A percentile compares a stretch with the other conserved stretches of the same genome.
These are phyloP conservation scores for Wickerhamiella domercqiae DNA, from an alignment of 805 yeast genomes.

Conservation along the genomic window DNA sequence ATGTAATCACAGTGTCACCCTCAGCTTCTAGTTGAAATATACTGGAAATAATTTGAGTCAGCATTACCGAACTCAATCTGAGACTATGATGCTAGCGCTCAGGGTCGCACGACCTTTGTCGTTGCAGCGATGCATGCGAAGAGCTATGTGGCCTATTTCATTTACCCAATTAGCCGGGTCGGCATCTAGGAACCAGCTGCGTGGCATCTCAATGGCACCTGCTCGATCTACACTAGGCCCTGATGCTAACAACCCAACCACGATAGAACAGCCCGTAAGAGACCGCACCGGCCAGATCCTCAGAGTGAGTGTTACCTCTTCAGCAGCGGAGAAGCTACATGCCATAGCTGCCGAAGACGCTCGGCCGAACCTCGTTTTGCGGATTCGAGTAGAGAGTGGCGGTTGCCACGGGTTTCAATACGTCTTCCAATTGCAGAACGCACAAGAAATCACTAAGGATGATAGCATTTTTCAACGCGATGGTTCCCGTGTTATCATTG, in stretches of 20 bases:
- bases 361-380: conserved; percentile 46
- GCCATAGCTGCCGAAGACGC: conserved; percentile 37
- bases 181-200: too few relatives aligned
- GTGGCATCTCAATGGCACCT: too few relatives aligned
- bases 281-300: conserved; percentile 15
- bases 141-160: too few relatives aligned
- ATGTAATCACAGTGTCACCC: too few relatives aligned
- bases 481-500: conserved; percentile 62
- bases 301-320: conserved; percentile 12
- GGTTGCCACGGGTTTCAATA: conserved; percentile 98
- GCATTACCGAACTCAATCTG: too few relatives aligned
- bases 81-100: too few relatives aligned
- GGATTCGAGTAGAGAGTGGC: conserved; percentile 78
- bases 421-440: conserved; percentile 45
- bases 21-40: too few relatives aligned
- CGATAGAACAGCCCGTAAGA: conserved; percentile 13
- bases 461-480: conserved; percentile 46
- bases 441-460: conserved; percentile 21
- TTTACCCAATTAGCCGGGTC: too few relatives aligned
- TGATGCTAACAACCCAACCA: conserved; percentile 14
- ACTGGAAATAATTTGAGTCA: too few relatives aligned
- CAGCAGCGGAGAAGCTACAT: conserved; percentile 31
- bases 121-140: too few relatives aligned
- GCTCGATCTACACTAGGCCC: conserved; percentile 13
- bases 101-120: too few relatives aligned